phyloP scores from a whole-genome alignment of 352 stramenopile species.

The Pythium sukuiense region DNA sequence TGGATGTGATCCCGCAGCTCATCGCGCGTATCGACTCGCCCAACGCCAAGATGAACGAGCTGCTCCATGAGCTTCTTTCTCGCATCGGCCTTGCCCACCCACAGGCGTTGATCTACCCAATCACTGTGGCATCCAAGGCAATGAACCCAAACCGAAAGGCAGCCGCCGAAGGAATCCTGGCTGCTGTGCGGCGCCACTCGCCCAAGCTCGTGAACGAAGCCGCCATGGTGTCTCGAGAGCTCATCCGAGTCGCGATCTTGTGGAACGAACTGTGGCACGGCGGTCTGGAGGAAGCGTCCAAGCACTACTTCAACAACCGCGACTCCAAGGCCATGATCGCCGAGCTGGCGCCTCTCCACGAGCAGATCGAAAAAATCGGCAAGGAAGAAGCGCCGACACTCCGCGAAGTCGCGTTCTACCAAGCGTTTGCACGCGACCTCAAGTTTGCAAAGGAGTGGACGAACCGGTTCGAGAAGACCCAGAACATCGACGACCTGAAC shows the following conservation, averaged over 20 bases:
- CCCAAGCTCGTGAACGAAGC: constrained; percentile 97
- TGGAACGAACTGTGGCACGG: constrained; percentile 99
- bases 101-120: constrained; percentile 99
- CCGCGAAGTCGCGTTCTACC: constrained; percentile 82
- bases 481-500: constrained; percentile 82
- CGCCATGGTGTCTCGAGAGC: constrained; percentile 94
- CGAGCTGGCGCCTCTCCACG: constrained; percentile 94
- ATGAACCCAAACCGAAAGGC: constrained; percentile 87
- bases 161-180: constrained; percentile 95
- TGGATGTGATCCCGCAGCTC: constrained; percentile 98
- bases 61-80: constrained; percentile 88
- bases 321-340: constrained; percentile 97
- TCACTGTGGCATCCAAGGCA: constrained; percentile 97
- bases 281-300: constrained; percentile 96
- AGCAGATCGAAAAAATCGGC: constrained; percentile 80
- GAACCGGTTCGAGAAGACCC: constrained; percentile 74
- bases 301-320: constrained; percentile 97
- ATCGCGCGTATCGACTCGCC: constrained; percentile 92
- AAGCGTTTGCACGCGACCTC: constrained; percentile 94
- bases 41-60: constrained; percentile 74
- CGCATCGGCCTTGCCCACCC: constrained; percentile 94
- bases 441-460: constrained; percentile 83
- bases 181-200: constrained; percentile 93
- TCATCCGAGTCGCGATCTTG: constrained; percentile 99
- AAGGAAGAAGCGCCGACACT: constrained; percentile 79